These are phyloP conservation scores for Xylogone sp. DNA, from an alignment of 2,329 filamentous ascomycete species.

Conservation along the genomic window DNA sequence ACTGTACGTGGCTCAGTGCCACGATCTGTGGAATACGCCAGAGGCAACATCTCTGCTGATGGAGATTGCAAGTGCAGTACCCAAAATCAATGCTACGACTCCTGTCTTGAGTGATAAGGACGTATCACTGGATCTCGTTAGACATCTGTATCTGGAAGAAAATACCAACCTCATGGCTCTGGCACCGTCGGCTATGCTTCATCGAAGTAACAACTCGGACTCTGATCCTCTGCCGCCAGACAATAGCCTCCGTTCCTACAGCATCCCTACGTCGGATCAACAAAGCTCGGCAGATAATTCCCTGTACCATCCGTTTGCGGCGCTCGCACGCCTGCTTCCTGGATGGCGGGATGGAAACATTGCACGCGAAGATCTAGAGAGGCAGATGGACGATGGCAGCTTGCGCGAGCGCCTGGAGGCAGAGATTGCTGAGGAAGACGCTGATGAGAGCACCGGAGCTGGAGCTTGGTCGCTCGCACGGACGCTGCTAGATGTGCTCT, in stretches of 20 bases:
- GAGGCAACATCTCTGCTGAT: conserved; percentile 59
- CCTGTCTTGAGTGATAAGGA: conserved; percentile 15
- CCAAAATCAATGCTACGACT: conserved; percentile 14
- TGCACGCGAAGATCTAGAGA: background rate
- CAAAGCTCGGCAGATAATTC: conserved; percentile 3
- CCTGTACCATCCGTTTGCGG: conserved; percentile 21
- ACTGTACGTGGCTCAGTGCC: conserved; percentile 62
- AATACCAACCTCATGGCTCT: conserved; percentile 26
- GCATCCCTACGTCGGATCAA: conserved; percentile 13
- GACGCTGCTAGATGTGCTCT: conserved; percentile 2
- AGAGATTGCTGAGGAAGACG: conserved; percentile 2
- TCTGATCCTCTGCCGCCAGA: conserved; percentile 30
- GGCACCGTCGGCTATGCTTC: conserved; percentile 23
- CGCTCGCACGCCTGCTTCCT: conserved; percentile 19
- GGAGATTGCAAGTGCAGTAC: conserved; percentile 51
- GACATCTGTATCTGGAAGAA: conserved; percentile 29
- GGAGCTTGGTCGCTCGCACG: background rate
- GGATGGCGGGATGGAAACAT: conserved; percentile 1
- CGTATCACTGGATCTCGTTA: conserved; percentile 26
- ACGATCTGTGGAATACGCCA: conserved; percentile 70
- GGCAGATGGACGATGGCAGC: conserved; percentile 2
- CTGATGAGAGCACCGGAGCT: background rate
- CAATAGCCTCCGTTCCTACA: conserved; percentile 25
- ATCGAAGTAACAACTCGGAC: conserved; percentile 28
- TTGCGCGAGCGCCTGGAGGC: background rate